phyloP scores from a whole-genome alignment of 441 rosid species.

The Corymbia calophylla region DNA sequence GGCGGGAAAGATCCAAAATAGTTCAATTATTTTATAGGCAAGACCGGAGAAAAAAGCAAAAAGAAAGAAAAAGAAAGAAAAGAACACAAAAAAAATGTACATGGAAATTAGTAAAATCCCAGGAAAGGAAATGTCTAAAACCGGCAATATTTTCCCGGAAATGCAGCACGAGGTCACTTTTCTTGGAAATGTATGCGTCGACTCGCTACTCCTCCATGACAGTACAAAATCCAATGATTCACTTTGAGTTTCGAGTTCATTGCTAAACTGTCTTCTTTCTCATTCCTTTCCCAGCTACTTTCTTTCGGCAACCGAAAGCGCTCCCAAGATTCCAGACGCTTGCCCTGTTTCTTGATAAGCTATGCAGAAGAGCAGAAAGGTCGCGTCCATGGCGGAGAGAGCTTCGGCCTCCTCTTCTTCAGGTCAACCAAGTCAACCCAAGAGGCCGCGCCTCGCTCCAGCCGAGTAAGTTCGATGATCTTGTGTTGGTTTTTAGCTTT shows the following conservation, averaged over 20 bases:
- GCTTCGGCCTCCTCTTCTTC: not conserved
- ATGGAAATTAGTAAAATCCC: not conserved
- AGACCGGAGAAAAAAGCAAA: not conserved
- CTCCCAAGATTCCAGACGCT: not conserved
- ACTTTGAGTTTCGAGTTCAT: not conserved
- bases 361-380: not conserved
- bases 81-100: not conserved
- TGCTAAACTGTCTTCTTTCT: not conserved
- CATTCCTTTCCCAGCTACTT: not conserved
- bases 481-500: not conserved
- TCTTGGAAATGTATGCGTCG: not conserved
- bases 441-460: not conserved
- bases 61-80: rapidly evolving
- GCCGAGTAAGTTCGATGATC: not conserved
- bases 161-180: not conserved
- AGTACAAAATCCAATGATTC: not conserved
- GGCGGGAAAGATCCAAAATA: not conserved
- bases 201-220: not conserved
- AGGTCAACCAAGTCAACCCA: not conserved
- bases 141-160: not conserved
- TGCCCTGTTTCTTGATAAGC: not conserved
- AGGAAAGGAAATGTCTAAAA: not conserved
- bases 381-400: not conserved
- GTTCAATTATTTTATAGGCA: not conserved
- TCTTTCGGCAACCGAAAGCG: not conserved